phyloP scores from a whole-genome alignment of 306 rosid genomes.

The Prunus armeniaca region DNA sequence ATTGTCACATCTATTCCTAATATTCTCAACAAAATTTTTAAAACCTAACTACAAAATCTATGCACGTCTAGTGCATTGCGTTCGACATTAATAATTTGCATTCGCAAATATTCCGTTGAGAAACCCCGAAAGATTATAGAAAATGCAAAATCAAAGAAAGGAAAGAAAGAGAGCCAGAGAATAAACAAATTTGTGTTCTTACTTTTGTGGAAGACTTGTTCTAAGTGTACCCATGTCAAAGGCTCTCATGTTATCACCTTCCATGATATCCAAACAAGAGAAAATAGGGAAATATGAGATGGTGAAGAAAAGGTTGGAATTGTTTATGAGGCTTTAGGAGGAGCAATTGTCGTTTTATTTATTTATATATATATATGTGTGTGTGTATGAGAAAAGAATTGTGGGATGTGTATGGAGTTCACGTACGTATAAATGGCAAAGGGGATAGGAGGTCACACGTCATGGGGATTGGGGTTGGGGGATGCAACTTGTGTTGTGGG shows the following conservation, averaged over 20 bases:
- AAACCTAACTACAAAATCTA: too few relatives aligned
- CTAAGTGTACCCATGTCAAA: constrained; percentile 67
- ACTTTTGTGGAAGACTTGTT: constrained; percentile 64
- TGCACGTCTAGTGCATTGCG: not conserved
- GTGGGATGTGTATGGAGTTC: constrained; percentile 6
- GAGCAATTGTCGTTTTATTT: constrained; percentile 3
- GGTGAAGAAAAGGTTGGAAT: not conserved
- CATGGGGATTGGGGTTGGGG: not conserved
- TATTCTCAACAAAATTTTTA: too few relatives aligned
- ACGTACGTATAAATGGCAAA: not conserved
- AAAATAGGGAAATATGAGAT: constrained; percentile 5
- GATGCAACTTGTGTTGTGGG: not conserved
- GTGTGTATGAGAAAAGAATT: constrained; percentile 2
- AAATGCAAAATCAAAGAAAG: not conserved
- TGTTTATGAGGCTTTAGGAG: not conserved
- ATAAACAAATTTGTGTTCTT: constrained; percentile 10
- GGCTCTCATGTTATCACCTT: constrained; percentile 45
- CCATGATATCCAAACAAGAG: constrained; percentile 35
- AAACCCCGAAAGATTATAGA: not conserved
- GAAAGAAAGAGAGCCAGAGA: not conserved
- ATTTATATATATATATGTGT: too few relatives aligned
- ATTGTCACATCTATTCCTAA: too few relatives aligned
- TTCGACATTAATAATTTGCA: not conserved
- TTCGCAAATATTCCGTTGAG: not conserved
- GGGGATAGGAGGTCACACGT: constrained; percentile 26